phyloP scores from a whole-genome alignment of 169 alveolate species.

The Cryptosporidium xiaoi region DNA sequence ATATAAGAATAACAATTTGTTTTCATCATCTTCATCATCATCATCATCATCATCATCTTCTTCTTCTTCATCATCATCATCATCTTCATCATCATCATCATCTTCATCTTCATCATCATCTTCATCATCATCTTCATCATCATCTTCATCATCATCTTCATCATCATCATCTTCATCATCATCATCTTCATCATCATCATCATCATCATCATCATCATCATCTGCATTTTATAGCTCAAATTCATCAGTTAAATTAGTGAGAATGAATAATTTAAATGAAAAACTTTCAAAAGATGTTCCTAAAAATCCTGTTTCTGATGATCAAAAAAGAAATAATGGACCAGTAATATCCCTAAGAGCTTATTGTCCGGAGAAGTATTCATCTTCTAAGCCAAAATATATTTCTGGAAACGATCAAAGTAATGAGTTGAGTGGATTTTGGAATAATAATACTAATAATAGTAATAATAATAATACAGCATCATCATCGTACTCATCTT shows the following conservation, averaged over 20 bases:
- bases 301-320: background rate
- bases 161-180: conserved; percentile 3
- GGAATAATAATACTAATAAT: no score
- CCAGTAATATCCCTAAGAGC: conserved; percentile 50
- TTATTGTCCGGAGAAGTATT: conserved; percentile 32
- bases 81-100: background rate
- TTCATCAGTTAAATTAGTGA: background rate
- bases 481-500: conserved; percentile 2
- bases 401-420: conserved; percentile 7
- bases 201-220: conserved; percentile 11
- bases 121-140: background rate
- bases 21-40: conserved; percentile 22
- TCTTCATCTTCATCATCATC: conserved; percentile 1
- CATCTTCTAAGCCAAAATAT: conserved; percentile 43
- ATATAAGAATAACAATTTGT: background rate
- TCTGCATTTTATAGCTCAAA: background rate
- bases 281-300: background rate
- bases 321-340: conserved; percentile 11
- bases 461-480: no score
- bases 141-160: conserved; percentile 2
- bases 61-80: background rate
- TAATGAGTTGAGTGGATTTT: background rate
- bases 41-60: conserved; percentile 41
- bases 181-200: no score
- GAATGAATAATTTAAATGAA: background rate